These are phyloP conservation scores for Cladosporium oxysporum DNA, from an alignment of 2,329 filamentous ascomycete species.

Conservation along the genomic window DNA sequence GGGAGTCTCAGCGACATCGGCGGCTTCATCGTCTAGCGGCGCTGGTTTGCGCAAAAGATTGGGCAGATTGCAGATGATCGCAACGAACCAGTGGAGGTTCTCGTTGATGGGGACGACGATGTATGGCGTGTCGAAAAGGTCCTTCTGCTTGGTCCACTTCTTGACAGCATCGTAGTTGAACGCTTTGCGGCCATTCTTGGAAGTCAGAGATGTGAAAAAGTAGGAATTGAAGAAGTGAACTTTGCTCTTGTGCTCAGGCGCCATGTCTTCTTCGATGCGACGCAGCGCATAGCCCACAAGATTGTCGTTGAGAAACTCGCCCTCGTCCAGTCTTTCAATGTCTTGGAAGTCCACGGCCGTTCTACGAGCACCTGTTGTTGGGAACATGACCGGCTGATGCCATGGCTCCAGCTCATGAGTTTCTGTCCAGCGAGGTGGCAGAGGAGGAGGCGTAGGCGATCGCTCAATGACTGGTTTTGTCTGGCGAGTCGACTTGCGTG, in stretches of 20 bases:
- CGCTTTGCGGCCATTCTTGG: constrained; percentile 50
- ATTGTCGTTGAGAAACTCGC: constrained; percentile 89
- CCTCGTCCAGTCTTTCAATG: constrained; percentile 75
- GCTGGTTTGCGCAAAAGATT: constrained; percentile 51
- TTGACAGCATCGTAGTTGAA: constrained; percentile 86
- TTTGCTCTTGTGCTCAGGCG: constrained; percentile 47
- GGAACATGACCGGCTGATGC: constrained; percentile 60
- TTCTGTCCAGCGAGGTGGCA: constrained; percentile 28
- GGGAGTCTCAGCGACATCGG: constrained; percentile 9
- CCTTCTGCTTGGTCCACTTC: constrained; percentile 82
- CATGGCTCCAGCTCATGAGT: constrained; percentile 29
- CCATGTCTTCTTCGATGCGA: constrained; percentile 36
- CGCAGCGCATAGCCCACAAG: constrained; percentile 85
- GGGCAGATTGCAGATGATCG: constrained; percentile 87
- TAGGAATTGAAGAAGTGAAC: constrained; percentile 92
- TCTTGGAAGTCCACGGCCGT: constrained; percentile 71
- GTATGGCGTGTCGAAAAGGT: constrained; percentile 84
- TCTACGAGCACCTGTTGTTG: constrained; percentile 58
- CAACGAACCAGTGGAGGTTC: constrained; percentile 84
- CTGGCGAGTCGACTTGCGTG: constrained; percentile 26
- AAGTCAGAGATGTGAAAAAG: constrained; percentile 78
- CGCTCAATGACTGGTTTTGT: constrained; percentile 21
- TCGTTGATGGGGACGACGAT: constrained; percentile 92
- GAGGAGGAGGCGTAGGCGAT: constrained; percentile 20
- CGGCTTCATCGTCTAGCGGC: constrained; percentile 20